Evolutionary conservation across 176 grass and related monocot genomes (phyloP).

Genomic region (Hordeum marinum): DNA sequence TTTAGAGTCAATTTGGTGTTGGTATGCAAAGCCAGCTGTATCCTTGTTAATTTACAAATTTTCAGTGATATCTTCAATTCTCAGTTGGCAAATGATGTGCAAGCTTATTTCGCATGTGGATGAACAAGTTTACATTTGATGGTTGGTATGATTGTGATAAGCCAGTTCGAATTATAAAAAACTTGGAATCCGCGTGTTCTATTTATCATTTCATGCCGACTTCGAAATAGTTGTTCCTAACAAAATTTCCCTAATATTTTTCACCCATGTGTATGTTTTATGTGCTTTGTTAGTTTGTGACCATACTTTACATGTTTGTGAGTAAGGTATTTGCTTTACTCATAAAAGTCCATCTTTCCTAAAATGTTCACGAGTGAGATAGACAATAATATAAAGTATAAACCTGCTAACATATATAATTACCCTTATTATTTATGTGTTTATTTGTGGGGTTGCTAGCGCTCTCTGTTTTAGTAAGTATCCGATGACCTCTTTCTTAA

Average conservation of each 20-base stretch:
- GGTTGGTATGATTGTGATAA: neutral
- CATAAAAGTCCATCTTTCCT: neutral
- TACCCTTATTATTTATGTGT: neutral
- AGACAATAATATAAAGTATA: neutral
- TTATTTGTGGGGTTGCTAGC: neutral
- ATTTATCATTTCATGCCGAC: too few species aligned
- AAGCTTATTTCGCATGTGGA: neutral
- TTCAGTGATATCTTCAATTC: neutral
- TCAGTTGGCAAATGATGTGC: too few species aligned
- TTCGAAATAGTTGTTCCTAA: neutral
- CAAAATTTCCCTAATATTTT: neutral
- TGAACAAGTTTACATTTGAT: neutral
- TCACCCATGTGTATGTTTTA: neutral
- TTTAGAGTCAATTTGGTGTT: neutral
- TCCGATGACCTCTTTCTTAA: conserved; percentile 2
- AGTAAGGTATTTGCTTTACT: neutral
- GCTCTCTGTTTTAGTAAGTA: conserved; percentile 10
- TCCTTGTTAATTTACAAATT: neutral
- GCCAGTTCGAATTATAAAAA: neutral
- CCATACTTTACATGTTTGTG: neutral
- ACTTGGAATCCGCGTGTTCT: too few species aligned
- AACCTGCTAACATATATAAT: neutral
- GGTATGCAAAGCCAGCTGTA: neutral
- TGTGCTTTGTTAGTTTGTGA: neutral
- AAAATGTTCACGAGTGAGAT: neutral